A percentile compares a stretch with the other conserved stretches of the same genome.
These are phyloP conservation scores for Aphanomyces euteiches DNA, from an alignment of 352 stramenopile genomes.

Conservation along the genomic window DNA sequence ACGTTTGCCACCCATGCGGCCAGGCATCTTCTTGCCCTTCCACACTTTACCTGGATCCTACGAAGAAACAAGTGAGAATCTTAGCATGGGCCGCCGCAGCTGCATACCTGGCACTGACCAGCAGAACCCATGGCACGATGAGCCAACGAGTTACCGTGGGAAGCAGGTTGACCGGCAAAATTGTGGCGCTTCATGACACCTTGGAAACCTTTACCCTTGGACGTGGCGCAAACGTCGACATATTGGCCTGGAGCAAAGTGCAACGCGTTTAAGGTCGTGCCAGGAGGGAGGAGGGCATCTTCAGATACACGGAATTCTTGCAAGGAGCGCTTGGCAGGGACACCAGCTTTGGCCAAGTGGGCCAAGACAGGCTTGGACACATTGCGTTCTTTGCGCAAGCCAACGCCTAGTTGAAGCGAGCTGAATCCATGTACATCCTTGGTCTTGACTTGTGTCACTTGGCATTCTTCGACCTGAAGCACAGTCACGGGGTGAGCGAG, in stretches of 20 bases:
- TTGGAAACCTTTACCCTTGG: slow-evolving; percentile 87
- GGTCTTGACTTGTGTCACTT: slow-evolving; percentile 96
- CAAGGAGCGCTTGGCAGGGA: slow-evolving; percentile 92
- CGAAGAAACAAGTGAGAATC: neutral
- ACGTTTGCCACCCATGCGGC: slow-evolving; percentile 92
- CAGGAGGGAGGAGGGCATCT: slow-evolving; percentile 81
- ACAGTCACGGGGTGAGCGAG: slow-evolving; percentile 96
- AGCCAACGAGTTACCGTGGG: slow-evolving; percentile 97
- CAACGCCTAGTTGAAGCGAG: slow-evolving; percentile 94
- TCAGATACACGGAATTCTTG: slow-evolving; percentile 94
- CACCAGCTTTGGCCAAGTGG: slow-evolving; percentile 90
- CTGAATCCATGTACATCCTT: slow-evolving; percentile 92
- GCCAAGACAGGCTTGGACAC: slow-evolving; percentile 90
- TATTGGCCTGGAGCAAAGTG: slow-evolving; percentile 98
- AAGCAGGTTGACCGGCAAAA: slow-evolving; percentile 95
- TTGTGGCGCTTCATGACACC: slow-evolving; percentile 98
- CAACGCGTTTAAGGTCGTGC: slow-evolving; percentile 90
- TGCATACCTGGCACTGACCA: slow-evolving; percentile 89
- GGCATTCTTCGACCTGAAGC: slow-evolving; percentile 87
- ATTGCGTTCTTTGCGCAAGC: slow-evolving; percentile 94
- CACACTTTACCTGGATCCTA: slow-evolving; percentile 96
- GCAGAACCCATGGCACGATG: slow-evolving; percentile 96
- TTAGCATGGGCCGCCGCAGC: neutral
- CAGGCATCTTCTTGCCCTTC: slow-evolving; percentile 99
- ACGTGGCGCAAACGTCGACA: slow-evolving; percentile 94